These are phyloP conservation scores for Pochonia chlamydosporia DNA, from an alignment of 2,329 filamentous ascomycete genomes.

Conservation along the genomic window DNA sequence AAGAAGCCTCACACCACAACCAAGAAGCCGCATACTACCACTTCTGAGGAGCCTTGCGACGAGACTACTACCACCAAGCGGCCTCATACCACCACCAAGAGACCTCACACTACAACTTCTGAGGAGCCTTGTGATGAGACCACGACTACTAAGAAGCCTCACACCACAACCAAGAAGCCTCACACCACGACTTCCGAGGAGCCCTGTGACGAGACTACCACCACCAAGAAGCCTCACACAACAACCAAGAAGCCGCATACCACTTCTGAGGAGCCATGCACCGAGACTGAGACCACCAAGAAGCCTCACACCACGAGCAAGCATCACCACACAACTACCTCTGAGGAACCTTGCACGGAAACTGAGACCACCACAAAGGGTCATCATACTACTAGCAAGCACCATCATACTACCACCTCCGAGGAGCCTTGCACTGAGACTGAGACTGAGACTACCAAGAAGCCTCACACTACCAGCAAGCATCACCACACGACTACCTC, in stretches of 20 bases:
- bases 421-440: neutral
- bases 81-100: neutral
- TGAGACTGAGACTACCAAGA: neutral
- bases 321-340: neutral
- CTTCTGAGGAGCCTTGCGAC: neutral
- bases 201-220: neutral
- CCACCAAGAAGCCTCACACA: neutral
- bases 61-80: neutral
- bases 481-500: neutral
- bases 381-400: neutral
- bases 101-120: neutral
- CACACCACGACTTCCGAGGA: neutral
- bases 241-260: too few relatives aligned
- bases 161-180: neutral
- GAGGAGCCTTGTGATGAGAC: conserved; percentile 1
- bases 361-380: neutral
- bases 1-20: neutral
- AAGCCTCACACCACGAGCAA: neutral
- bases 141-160: neutral
- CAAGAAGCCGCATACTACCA: neutral
- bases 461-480: neutral
- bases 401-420: neutral
- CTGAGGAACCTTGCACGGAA: neutral
- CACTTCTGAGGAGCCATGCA: neutral
- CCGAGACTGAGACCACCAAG: neutral